A percentile compares a stretch with the other conserved stretches of the same genome.
Evolutionary conservation across 1,284 basidiomycete genomes (phyloP).

Genomic region (Peniophora sp.): DNA sequence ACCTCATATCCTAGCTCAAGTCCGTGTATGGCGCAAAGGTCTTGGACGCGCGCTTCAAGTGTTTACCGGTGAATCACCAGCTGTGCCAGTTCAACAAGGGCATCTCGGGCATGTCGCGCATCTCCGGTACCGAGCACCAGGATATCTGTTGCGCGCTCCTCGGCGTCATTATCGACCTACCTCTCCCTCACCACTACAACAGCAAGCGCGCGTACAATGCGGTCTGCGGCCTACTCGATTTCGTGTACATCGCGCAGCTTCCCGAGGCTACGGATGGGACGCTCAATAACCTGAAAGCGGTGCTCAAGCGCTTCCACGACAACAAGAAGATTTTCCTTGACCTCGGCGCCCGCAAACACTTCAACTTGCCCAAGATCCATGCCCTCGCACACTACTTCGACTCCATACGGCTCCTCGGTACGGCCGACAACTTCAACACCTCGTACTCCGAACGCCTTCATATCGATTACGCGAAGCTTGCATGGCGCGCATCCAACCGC

Average conservation of each 20-base stretch:
- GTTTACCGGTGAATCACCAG: conserved; percentile 13
- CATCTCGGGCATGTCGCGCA: conserved; percentile 11
- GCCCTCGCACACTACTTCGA: background rate
- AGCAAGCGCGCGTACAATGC: conserved; percentile 7
- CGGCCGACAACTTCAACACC: conserved; percentile 21
- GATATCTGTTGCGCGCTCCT: conserved; percentile 15
- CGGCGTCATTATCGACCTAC: conserved; percentile 5
- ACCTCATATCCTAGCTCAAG: conserved; percentile 18
- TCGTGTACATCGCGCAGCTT: conserved; percentile 21
- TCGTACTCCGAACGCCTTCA: conserved; percentile 22
- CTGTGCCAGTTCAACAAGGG: conserved; percentile 16
- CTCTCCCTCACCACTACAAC: conserved; percentile 9
- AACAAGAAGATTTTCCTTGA: conserved; percentile 13
- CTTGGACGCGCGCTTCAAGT: conserved; percentile 13
- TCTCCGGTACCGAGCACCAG: conserved; percentile 14
- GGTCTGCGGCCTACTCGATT: conserved; percentile 15
- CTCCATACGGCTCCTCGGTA: background rate
- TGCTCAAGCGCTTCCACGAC: conserved; percentile 16
- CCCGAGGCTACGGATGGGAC: conserved; percentile 13
- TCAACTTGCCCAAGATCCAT: background rate
- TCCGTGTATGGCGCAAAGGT: conserved; percentile 7
- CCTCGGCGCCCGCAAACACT: background rate
- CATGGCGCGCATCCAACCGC: conserved; percentile 21
- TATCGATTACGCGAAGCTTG: conserved; percentile 25
- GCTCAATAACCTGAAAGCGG: conserved; percentile 12